Evolutionary conservation across 148 eudicot species (phyloP).

Genomic region (Vaccinium vitisidaea): DNA sequence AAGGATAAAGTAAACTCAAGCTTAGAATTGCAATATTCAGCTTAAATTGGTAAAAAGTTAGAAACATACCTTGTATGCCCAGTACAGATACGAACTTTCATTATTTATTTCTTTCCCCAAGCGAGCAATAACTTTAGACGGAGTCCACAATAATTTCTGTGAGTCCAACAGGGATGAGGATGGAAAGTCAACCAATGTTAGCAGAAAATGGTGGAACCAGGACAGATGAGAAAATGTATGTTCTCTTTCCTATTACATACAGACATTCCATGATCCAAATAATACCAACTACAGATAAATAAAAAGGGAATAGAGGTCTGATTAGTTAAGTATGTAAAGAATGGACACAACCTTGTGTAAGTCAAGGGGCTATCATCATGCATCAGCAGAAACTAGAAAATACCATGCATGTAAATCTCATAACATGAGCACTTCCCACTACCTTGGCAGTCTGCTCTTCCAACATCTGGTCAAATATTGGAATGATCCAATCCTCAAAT

Average conservation of each 20-base stretch:
- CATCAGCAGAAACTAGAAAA: not conserved
- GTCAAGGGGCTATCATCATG: not conserved
- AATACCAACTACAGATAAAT: not conserved
- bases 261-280: not conserved
- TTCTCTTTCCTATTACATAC: not conserved
- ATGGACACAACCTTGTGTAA: not conserved
- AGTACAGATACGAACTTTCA: slow-evolving; percentile 84
- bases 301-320: not conserved
- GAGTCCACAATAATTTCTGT: slow-evolving; percentile 83
- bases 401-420: not conserved
- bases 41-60: not conserved
- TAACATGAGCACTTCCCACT: slow-evolving; percentile 9
- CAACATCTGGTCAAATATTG: slow-evolving; percentile 84
- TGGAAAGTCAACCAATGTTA: not conserved
- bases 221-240: not conserved
- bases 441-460: slow-evolving; percentile 76
- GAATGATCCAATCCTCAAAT: slow-evolving; percentile 97
- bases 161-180: slow-evolving; percentile 9
- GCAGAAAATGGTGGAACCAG: not conserved
- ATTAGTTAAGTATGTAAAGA: too few relatives aligned
- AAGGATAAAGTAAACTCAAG: not conserved
- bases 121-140: slow-evolving; percentile 87
- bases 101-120: slow-evolving; percentile 91
- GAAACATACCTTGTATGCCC: slow-evolving; percentile 81
- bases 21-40: not conserved